A percentile compares a stretch with the other conserved stretches of the same genome.
Conservation (phyloP, 192 early-diverging fungal genomes). For the Backusella westeae region DNA sequence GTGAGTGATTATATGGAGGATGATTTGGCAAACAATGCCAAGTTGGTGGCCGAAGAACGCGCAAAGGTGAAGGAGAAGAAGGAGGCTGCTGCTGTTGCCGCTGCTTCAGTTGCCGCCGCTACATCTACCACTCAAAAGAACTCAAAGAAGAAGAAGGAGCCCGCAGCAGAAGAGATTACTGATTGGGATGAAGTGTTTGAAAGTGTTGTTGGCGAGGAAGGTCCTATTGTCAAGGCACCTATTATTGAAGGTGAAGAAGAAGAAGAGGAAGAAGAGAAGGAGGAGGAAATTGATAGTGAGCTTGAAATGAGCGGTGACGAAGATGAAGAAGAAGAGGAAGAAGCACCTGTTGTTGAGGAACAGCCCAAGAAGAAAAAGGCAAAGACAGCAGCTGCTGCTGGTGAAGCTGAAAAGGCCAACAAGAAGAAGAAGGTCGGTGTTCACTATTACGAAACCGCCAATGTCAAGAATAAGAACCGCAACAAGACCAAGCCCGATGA, state of each 20-base stretch:
- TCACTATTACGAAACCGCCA: conserved; percentile 90
- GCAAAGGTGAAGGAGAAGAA: conserved; percentile 42
- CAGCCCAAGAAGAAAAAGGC: conserved; percentile 2
- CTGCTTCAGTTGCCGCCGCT: conserved; percentile 27
- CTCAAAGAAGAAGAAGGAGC: conserved; percentile 35
- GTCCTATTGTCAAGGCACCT: conserved; percentile 36
- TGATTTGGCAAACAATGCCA: conserved; percentile 71
- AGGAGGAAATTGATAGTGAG: conserved; percentile 32
- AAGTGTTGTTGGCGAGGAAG: conserved; percentile 69
- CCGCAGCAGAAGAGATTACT: conserved; percentile 45
- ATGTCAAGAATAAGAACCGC: conserved; percentile 94
- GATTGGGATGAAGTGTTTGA: conserved; percentile 92
- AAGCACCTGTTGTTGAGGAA: conserved; percentile 1
- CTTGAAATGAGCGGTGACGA: conserved; percentile 25
- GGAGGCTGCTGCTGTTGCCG: conserved; percentile 48
- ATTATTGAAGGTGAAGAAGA: conserved; percentile 43
- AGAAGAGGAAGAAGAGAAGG: conserved; percentile 46
- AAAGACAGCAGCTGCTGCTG: neutral
- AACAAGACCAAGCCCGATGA: conserved; percentile 77
- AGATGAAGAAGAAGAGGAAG: conserved; percentile 27
- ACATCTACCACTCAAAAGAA: conserved; percentile 31
- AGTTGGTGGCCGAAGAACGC: conserved; percentile 47
- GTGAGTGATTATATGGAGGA: conserved; percentile 79
- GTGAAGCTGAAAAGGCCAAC: conserved; percentile 6
- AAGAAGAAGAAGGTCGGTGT: conserved; percentile 90